Evolutionary conservation across 2,329 filamentous ascomycete genomes (phyloP), one percentile per base, ranked within the genome.

Genomic region (Colletotrichum karsti): DNA sequence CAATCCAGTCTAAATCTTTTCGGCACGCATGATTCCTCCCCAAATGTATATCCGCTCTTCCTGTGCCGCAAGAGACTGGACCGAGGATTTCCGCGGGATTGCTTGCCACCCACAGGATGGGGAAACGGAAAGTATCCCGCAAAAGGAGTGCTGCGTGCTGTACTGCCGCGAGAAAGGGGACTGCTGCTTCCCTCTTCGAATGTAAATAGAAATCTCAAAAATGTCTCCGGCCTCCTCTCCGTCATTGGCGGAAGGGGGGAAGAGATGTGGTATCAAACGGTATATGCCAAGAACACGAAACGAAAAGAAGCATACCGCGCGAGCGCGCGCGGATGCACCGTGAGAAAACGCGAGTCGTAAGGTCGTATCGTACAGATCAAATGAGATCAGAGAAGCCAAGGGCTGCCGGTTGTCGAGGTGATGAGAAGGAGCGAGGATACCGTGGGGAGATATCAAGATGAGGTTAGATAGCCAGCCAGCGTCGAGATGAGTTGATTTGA

Each of bases 261-360:
- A 24, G 46, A 57, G 64, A 54, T 53, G 60, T 67, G 64, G 64
- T 67, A 67, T 67, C 64, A 67, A 67, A 64, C 53, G 64, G 60
- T 64, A 41, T 64, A 67, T 54, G 62, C 37, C 59, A 51, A 63
- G 53, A 64, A 64, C 64, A 64, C 46, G 64, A 67, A 67, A 64
- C 53, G 60, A 58, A 67, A 67, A 51, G 18, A 64, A 53, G 28
- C 18, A 30, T 51, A 35, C 60, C 44, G 22, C 64, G 35, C 28
- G 44, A 13, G 15, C 44, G 37, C 6, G 46, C 30, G 20, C 13
- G 44, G 24, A 46, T 50, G 64, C 28, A n/a, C n/a, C 58, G 15
- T n/a, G 72, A 33, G 72, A 72, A 44, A 75, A 35, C 28, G 33
- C 20, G 33, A 50, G 63, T 67, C 63, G 56, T 67, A 57, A 69